Evolutionary conservation across 306 rosid species (phyloP).

Genomic region (Gleditsia sinensis): DNA sequence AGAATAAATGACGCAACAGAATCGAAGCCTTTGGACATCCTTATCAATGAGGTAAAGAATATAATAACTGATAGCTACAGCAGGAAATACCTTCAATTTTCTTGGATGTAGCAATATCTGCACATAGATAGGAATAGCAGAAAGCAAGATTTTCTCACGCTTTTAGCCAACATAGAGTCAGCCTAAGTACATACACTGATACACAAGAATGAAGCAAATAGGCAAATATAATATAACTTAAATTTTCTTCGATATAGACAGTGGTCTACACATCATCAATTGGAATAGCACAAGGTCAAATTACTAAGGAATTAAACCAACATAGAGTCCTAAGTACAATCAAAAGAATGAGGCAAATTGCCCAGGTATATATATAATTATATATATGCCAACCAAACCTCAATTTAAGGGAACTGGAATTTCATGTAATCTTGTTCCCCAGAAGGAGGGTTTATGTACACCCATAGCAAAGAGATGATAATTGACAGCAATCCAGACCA

Average conservation of each 20-base stretch:
- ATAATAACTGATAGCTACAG: not conserved
- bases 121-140: not conserved
- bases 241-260: not conserved
- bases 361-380: too few relatives aligned
- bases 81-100: not conserved
- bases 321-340: not conserved
- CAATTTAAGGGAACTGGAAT: conserved; percentile 59
- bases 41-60: too few relatives aligned
- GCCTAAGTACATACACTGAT: too few relatives aligned
- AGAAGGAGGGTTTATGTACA: conserved; percentile 76
- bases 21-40: too few relatives aligned
- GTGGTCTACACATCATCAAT: not conserved
- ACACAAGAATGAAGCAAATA: not conserved
- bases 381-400: not conserved
- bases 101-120: not conserved
- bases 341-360: not conserved
- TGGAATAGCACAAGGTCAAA: not conserved
- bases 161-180: too few relatives aligned
- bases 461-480: conserved; percentile 84
- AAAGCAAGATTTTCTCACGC: conserved; percentile 19
- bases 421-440: conserved; percentile 57
- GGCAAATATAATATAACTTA: not conserved
- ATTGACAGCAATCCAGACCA: conserved; percentile 88
- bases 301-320: conserved; percentile 12
- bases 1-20: too few relatives aligned